phyloP scores from a whole-genome alignment of 1,139 yeast genomes.

The Pichia sp. region DNA sequence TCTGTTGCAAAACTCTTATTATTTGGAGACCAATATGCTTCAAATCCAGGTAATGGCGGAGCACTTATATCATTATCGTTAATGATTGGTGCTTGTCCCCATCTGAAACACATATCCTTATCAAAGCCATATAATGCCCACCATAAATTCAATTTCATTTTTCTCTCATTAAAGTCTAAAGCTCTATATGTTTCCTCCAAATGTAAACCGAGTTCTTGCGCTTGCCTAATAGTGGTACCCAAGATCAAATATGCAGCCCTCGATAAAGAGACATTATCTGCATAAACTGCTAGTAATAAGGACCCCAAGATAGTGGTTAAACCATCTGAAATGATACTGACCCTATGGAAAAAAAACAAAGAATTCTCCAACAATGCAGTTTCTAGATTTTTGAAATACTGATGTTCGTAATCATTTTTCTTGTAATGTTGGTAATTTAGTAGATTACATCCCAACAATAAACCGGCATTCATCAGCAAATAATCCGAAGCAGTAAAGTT shows the following conservation, averaged over 20 bases:
- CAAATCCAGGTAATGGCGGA: constrained; percentile 20
- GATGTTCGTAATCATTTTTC: constrained; percentile 1
- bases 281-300: constrained; percentile 35
- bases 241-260: constrained; percentile 37
- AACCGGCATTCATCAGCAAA: constrained; percentile 20
- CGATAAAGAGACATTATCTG: constrained; percentile 36
- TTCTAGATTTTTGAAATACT: constrained; percentile 12
- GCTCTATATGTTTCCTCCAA: constrained; percentile 41
- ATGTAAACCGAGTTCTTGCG: constrained; percentile 61
- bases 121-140: constrained; percentile 50
- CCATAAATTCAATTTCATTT: constrained; percentile 39
- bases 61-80: constrained; percentile 41
- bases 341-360: constrained; percentile 39
- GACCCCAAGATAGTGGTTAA: constrained; percentile 42
- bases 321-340: constrained; percentile 44
- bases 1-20: neutral
- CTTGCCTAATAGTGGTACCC: constrained; percentile 48
- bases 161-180: constrained; percentile 31
- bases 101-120: constrained; percentile 43
- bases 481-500: constrained; percentile 20
- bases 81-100: constrained; percentile 55
- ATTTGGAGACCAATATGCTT: constrained; percentile 15
- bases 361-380: constrained; percentile 25
- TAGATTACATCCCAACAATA: constrained; percentile 13
- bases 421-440: neutral